Percentiles rank a stretch among this genome's conserved stretches.
Evolutionary conservation across 768 basidiomycete species (phyloP).

Genomic region (Sistotremastrum niveocremeum): DNA sequence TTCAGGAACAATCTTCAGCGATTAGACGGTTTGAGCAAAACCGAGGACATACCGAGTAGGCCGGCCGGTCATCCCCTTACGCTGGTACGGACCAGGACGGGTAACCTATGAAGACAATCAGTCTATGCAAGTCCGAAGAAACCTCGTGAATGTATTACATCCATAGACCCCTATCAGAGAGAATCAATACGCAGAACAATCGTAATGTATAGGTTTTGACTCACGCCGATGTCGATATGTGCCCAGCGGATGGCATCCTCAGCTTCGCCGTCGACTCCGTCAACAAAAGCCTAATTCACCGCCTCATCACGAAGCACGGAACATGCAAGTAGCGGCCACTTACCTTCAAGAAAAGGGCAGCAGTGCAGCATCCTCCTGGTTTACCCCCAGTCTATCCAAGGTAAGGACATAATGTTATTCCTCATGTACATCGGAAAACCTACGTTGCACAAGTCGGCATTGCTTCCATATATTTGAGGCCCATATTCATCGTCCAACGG

Average conservation of each 20-base stretch:
- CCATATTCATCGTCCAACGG: slow-evolving; percentile 75
- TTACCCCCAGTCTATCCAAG: slow-evolving; percentile 52
- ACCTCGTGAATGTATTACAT: no score
- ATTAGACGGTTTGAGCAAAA: no score
- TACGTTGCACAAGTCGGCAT: slow-evolving; percentile 75
- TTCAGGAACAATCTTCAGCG: neutral
- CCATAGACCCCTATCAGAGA: no score
- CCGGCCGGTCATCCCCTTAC: slow-evolving; percentile 68
- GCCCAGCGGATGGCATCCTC: slow-evolving; percentile 59
- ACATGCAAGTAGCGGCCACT: neutral
- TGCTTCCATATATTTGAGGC: slow-evolving; percentile 61
- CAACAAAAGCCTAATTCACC: slow-evolving; percentile 40
- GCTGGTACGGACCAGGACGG: slow-evolving; percentile 45
- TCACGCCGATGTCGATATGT: slow-evolving; percentile 62
- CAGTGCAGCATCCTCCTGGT: slow-evolving; percentile 61
- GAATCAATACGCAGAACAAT: no score
- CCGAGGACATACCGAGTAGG: slow-evolving; percentile 50
- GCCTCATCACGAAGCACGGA: neutral
- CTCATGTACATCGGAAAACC: slow-evolving; percentile 8
- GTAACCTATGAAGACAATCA: slow-evolving; percentile 25
- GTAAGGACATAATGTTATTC: neutral
- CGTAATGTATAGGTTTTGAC: neutral
- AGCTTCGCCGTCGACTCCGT: slow-evolving; percentile 47
- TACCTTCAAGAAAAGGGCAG: slow-evolving; percentile 71
- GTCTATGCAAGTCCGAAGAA: neutral